Conservation (phyloP, 2,329 filamentous ascomycete genomes). For the Pseudogymnoascus sp. region DNA sequence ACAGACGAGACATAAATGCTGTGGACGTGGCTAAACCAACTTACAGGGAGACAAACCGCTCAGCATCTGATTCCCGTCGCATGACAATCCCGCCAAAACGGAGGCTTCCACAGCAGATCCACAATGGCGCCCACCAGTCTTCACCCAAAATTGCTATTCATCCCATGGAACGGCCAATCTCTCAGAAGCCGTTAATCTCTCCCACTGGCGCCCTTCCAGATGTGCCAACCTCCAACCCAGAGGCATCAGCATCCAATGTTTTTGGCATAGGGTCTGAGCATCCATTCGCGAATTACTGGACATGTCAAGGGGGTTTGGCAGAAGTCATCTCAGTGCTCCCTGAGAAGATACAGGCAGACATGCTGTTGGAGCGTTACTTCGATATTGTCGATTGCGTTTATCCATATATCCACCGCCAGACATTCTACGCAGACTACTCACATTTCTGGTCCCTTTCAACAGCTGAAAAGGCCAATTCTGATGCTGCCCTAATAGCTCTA, state of each 20-base stretch:
- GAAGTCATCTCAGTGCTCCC: slow-evolving; percentile 71
- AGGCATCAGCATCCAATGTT: slow-evolving; percentile 64
- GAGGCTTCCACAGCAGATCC: slow-evolving; percentile 26
- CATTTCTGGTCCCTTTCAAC: slow-evolving; percentile 60
- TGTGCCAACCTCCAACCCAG: slow-evolving; percentile 61
- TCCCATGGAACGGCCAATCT: slow-evolving; percentile 32
- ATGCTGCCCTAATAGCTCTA: slow-evolving; percentile 62
- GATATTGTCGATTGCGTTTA: slow-evolving; percentile 72
- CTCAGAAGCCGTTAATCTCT: slow-evolving; percentile 27
- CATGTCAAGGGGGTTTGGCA: slow-evolving; percentile 62
- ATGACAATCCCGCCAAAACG: slow-evolving; percentile 52
- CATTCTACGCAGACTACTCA: slow-evolving; percentile 71
- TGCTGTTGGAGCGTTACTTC: slow-evolving; percentile 55
- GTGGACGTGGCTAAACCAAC: neutral
- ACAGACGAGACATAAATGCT: neutral
- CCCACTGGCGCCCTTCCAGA: slow-evolving; percentile 58
- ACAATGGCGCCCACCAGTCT: slow-evolving; percentile 15
- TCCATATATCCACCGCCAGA: slow-evolving; percentile 68
- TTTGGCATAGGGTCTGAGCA: slow-evolving; percentile 75
- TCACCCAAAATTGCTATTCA: slow-evolving; percentile 50
- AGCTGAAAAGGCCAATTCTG: slow-evolving; percentile 50
- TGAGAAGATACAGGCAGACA: slow-evolving; percentile 66
- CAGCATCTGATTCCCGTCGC: slow-evolving; percentile 43
- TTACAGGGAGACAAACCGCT: slow-evolving; percentile 48
- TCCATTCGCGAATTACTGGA: slow-evolving; percentile 80